A percentile compares a stretch with the other conserved stretches of the same genome.
Conservation (phyloP, 345 rosid species). For the Rubroshorea leprosula region DNA sequence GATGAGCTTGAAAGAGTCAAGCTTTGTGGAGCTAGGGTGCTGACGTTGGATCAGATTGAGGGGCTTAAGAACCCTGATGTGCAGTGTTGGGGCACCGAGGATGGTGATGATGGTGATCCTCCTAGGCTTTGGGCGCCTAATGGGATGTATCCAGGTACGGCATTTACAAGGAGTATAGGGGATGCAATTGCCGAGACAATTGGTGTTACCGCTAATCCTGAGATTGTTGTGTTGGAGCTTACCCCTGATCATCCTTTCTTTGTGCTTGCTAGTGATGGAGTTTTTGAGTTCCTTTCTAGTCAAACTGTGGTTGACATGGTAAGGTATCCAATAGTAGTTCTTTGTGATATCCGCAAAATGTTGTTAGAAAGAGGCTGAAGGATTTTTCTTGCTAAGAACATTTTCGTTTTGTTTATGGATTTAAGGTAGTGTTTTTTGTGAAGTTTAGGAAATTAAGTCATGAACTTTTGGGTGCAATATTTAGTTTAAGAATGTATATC, state of each 20-base stretch:
- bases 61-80: conserved; percentile 92
- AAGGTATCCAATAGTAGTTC: conserved; percentile 32
- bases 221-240: conserved; percentile 83
- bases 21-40: conserved; percentile 88
- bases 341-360: not conserved
- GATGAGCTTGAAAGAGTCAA: conserved; percentile 90
- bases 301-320: conserved; percentile 98
- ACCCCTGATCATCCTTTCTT: conserved; percentile 79
- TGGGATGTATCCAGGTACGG: conserved; percentile 99
- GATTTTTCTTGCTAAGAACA: not conserved
- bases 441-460: not conserved
- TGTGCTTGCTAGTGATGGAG: conserved; percentile 98
- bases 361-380: not conserved
- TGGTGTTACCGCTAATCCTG: conserved; percentile 97
- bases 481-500: not conserved
- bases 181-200: conserved; percentile 90
- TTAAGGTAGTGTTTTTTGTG: not conserved
- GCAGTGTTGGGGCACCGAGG: conserved; percentile 97
- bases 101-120: conserved; percentile 94
- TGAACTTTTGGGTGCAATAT: not conserved
- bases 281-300: conserved; percentile 93
- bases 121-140: conserved; percentile 91
- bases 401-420: not conserved
- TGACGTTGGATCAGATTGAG: conserved; percentile 96
- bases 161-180: conserved; percentile 93